Evolutionary conservation across 1,139 yeast species (phyloP), one percentile per base, ranked within the genome.

Genomic region (Magnusiomyces tetraspermus): DNA sequence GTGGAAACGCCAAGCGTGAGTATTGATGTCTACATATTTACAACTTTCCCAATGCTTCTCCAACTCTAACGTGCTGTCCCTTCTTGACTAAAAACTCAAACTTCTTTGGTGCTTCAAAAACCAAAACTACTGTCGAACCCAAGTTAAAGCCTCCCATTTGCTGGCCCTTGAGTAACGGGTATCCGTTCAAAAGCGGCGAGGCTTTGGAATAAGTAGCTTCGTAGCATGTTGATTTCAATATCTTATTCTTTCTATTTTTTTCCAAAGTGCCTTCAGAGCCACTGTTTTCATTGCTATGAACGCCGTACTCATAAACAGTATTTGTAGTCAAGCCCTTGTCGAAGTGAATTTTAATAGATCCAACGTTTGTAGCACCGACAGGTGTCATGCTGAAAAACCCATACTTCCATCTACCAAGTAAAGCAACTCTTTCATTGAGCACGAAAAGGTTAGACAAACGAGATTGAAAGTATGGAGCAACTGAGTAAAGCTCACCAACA

Each of bases 381-480:
- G 98, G 97, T 1, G 96, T 90, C 99, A 94, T 94, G 58, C 95
- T 85, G 72, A 92, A 92, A 66, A 94, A 94, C 0, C 99, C 99
- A 67, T 92, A 79, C 65, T 86, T 86, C 97, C 98, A 94, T 63
- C 87, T 83, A 1, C 99, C 99, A 56, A 94, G 76, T 50, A 94
- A 73, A 0, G 97, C 95, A 8, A 94, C 98, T 62, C 99, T 78
- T 71, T 94, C 99, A 67, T 94, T 94, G 61, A 94, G 74, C 6
- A 90, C 89, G 66, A 94, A 92, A 58, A 94, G 76, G 41, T 95
- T 94, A 56, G 85, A 84, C 53, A 94, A 76, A 17, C 95, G 82
- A 61, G 79, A 79, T 69, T 92, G 98, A 73, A 94, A 89, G 68
- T 86, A 92, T 5, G 99, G 99, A 0, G 97, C 96, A 19, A 92